These are phyloP conservation scores for Trichoderma sp. DNA, from an alignment of 2,329 filamentous ascomycete species.

Conservation along the genomic window DNA sequence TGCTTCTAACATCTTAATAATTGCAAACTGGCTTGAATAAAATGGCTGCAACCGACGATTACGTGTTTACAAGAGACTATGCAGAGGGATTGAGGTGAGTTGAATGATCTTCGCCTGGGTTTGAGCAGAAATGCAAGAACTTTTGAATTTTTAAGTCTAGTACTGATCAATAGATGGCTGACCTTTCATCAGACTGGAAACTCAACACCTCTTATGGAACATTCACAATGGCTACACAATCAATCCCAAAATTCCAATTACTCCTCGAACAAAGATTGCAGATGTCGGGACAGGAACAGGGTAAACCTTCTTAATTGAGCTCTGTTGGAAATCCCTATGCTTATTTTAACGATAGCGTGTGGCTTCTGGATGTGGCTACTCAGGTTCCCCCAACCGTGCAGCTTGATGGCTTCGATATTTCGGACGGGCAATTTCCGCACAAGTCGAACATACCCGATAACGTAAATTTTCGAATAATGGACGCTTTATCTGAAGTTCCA, in stretches of 20 bases:
- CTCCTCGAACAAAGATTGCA: constrained; percentile 8
- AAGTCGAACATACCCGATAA: background rate
- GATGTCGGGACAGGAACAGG: constrained; percentile 18
- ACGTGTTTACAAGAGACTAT: background rate
- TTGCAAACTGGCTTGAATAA: background rate
- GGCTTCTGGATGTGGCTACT: constrained; percentile 16
- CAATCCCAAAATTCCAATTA: constrained; percentile 16
- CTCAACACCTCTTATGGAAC: constrained; percentile 14
- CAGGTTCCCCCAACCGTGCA: constrained; percentile 15
- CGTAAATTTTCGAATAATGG: background rate
- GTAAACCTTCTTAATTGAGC: background rate
- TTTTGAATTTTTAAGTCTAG: background rate
- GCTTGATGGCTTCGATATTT: constrained; percentile 20
- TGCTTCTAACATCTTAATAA: background rate
- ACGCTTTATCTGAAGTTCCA: background rate
- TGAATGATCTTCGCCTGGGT: too few relatives aligned
- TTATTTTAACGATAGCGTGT: background rate
- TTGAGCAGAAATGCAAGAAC: background rate
- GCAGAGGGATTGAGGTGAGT: background rate
- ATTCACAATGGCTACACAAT: constrained; percentile 17
- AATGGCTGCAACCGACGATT: background rate
- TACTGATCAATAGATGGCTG: background rate
- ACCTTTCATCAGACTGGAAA: constrained; percentile 2
- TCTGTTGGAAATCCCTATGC: background rate
- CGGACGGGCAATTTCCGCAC: constrained; percentile 10